These are phyloP conservation scores for Papiliotrema nemorosa DNA, from an alignment of 1,284 basidiomycete genomes.

Conservation along the genomic window DNA sequence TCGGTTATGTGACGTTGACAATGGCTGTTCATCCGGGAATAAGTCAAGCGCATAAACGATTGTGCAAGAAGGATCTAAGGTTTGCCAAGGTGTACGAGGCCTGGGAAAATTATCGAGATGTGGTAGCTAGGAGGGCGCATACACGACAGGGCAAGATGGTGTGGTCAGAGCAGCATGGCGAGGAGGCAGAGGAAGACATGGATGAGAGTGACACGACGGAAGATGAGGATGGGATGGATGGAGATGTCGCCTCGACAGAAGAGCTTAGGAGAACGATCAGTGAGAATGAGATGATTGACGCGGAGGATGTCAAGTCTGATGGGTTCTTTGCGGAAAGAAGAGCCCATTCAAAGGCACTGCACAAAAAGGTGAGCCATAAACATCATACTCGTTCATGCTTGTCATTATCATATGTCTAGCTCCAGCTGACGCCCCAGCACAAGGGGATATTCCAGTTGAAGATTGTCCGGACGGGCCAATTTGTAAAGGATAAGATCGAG, in stretches of 20 bases:
- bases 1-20: constrained; percentile 33
- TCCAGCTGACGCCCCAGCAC: constrained; percentile 30
- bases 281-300: constrained; percentile 5
- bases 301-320: constrained; percentile 18
- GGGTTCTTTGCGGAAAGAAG: constrained; percentile 24
- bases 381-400: too few species aligned
- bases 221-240: constrained; percentile 4
- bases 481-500: constrained; percentile 45
- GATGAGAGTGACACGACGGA: constrained; percentile 9
- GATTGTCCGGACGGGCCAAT: constrained; percentile 43
- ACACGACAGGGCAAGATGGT: constrained; percentile 1
- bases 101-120: constrained; percentile 38
- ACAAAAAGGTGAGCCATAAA: constrained; percentile 33
- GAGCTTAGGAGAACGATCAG: constrained; percentile 1
- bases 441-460: constrained; percentile 48
- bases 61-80: constrained; percentile 40
- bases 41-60: constrained; percentile 34
- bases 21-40: constrained; percentile 41
- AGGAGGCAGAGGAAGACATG: constrained; percentile 9
- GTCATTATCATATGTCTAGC: too few species aligned
- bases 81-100: constrained; percentile 44
- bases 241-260: constrained; percentile 1
- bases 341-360: constrained; percentile 41
- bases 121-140: constrained; percentile 10
- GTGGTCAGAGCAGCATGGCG: constrained; percentile 7